A percentile compares a stretch with the other conserved stretches of the same genome.
Evolutionary conservation across 2,329 filamentous ascomycete species (phyloP).

Genomic region (Neurospora sp.): DNA sequence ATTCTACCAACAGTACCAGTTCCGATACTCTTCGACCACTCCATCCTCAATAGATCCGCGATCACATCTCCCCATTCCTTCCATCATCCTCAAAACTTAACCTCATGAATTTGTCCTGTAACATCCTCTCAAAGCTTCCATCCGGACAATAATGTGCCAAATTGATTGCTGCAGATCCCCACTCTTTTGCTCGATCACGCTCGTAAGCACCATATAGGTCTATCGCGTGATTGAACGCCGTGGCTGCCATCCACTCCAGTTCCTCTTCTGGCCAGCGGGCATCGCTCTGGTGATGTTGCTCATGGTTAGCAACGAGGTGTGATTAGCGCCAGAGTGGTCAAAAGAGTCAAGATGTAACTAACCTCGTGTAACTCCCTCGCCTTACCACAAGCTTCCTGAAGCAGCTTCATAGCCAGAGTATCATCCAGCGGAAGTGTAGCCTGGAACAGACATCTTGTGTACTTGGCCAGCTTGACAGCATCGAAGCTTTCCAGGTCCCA

Average conservation of each 20-base stretch:
- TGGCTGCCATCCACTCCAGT: slow-evolving; percentile 65
- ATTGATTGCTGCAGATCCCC: slow-evolving; percentile 54
- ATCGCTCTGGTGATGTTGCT: slow-evolving; percentile 23
- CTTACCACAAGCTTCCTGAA: slow-evolving; percentile 52
- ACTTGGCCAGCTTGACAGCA: slow-evolving; percentile 55
- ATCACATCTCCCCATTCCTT: background rate
- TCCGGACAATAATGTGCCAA: slow-evolving; percentile 52
- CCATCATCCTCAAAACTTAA: slow-evolving; percentile 22
- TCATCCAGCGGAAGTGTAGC: slow-evolving; percentile 50
- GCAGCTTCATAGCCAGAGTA: slow-evolving; percentile 44
- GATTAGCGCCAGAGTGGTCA: background rate
- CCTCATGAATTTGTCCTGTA: slow-evolving; percentile 35
- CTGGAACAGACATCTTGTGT: slow-evolving; percentile 70
- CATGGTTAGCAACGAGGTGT: background rate
- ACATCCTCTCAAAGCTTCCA: slow-evolving; percentile 30
- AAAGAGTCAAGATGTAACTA: slow-evolving; percentile 17
- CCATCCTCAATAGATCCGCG: background rate
- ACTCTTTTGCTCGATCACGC: slow-evolving; percentile 44
- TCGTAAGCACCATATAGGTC: slow-evolving; percentile 52
- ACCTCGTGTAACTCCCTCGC: slow-evolving; percentile 42
- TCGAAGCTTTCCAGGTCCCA: slow-evolving; percentile 49
- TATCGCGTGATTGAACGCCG: slow-evolving; percentile 59
- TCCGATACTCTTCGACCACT: no score
- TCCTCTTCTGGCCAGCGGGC: slow-evolving; percentile 54
- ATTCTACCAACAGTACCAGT: background rate